phyloP scores from a whole-genome alignment of 257 asterid genomes.

The Avicennia marina region DNA sequence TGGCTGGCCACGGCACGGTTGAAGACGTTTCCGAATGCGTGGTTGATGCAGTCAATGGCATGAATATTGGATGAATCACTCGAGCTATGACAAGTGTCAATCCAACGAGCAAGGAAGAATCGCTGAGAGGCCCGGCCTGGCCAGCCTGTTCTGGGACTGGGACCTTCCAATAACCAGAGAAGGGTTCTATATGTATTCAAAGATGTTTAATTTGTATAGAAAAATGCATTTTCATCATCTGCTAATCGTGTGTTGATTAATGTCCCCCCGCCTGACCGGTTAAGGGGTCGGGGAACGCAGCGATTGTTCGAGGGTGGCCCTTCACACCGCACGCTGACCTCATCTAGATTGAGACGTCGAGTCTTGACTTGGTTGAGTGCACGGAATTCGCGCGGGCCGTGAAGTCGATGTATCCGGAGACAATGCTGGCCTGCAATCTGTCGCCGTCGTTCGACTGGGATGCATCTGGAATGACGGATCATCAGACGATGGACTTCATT shows the following conservation, averaged over 20 bases:
- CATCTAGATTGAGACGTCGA: slow-evolving; percentile 92
- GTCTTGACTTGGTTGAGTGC: slow-evolving; percentile 87
- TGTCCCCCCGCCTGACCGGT: slow-evolving; percentile 12
- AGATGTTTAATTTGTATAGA: background rate
- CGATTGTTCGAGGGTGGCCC: slow-evolving; percentile 85
- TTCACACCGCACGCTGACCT: slow-evolving; percentile 69
- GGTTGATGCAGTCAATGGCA: slow-evolving; percentile 50
- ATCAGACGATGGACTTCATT: slow-evolving; percentile 83
- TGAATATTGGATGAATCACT: slow-evolving; percentile 59
- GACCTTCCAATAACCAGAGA: slow-evolving; percentile 91
- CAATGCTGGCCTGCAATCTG: slow-evolving; percentile 87
- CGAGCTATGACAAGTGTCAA: slow-evolving; percentile 62
- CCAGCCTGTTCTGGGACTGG: slow-evolving; percentile 84
- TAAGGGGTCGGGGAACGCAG: slow-evolving; percentile 77
- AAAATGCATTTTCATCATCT: background rate
- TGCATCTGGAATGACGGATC: slow-evolving; percentile 86
- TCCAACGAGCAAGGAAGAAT: slow-evolving; percentile 70
- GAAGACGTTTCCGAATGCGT: slow-evolving; percentile 78
- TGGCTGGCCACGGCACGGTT: slow-evolving; percentile 69
- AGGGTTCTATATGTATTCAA: slow-evolving; percentile 61
- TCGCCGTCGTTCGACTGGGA: slow-evolving; percentile 99
- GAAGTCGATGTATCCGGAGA: slow-evolving; percentile 59
- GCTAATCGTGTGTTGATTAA: too few relatives aligned
- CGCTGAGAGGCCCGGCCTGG: slow-evolving; percentile 56
- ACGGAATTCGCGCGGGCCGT: slow-evolving; percentile 78